These are phyloP conservation scores for Daldinia sp. DNA, from an alignment of 2,329 filamentous ascomycete species.

Conservation along the genomic window DNA sequence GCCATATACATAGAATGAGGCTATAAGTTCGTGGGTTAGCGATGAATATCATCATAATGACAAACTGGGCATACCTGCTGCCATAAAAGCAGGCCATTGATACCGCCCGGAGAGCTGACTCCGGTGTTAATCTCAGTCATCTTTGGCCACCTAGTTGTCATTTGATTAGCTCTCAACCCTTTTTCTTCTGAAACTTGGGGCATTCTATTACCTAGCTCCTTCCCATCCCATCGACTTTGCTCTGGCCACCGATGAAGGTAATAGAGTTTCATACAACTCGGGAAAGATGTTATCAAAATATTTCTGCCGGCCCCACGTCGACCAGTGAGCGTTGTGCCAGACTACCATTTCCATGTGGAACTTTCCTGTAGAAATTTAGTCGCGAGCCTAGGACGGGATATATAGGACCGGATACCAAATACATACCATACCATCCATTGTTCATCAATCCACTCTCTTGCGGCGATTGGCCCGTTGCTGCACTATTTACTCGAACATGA, in stretches of 20 bases:
- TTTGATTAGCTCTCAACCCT: background rate
- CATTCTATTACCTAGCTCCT: conserved; percentile 40
- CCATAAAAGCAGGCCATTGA: conserved; percentile 61
- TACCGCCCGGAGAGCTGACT: conserved; percentile 57
- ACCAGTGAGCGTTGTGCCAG: conserved; percentile 54
- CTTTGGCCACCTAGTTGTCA: conserved; percentile 52
- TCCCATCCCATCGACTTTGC: conserved; percentile 47
- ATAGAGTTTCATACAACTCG: conserved; percentile 47
- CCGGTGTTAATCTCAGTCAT: conserved; percentile 58
- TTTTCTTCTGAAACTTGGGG: background rate
- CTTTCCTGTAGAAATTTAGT: conserved; percentile 39
- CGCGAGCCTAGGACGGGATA: too few species aligned
- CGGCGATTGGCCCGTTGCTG: conserved; percentile 48
- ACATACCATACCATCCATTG: conserved; percentile 53
- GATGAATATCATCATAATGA: background rate
- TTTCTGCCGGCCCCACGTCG: conserved; percentile 50
- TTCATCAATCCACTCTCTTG: conserved; percentile 57
- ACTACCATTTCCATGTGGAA: conserved; percentile 56
- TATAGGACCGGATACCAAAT: too few species aligned
- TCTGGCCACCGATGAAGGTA: conserved; percentile 45
- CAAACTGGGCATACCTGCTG: conserved; percentile 46
- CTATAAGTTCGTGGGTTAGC: conserved; percentile 5
- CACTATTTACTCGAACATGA: conserved; percentile 53
- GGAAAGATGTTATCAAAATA: conserved; percentile 51
- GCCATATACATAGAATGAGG: conserved; percentile 54